Evolutionary conservation across 768 basidiomycete genomes (phyloP).

Genomic region (Boletus vinaceobasis): DNA sequence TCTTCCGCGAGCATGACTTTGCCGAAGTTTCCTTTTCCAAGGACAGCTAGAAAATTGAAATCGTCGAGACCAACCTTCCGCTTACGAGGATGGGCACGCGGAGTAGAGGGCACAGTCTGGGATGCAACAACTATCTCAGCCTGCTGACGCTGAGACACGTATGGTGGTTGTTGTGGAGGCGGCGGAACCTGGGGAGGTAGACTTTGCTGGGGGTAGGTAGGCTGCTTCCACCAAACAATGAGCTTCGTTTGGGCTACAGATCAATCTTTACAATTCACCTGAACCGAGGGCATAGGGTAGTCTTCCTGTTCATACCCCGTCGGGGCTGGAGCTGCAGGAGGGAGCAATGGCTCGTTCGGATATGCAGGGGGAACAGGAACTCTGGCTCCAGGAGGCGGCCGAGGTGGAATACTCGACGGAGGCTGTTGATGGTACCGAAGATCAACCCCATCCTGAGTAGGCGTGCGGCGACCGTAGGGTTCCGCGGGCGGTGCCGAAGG

Average conservation of each 20-base stretch:
- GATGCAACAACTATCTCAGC: conserved; percentile 17
- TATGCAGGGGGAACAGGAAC: conserved; percentile 34
- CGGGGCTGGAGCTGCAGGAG: conserved; percentile 15
- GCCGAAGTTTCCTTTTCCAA: conserved; percentile 99
- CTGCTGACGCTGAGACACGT: conserved; percentile 30
- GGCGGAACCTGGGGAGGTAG: conserved; percentile 17
- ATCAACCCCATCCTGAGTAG: conserved; percentile 37
- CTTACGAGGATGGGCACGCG: conserved; percentile 48
- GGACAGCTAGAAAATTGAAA: conserved; percentile 97
- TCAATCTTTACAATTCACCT: conserved; percentile 16
- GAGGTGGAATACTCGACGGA: conserved; percentile 31
- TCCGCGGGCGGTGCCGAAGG: conserved; percentile 19
- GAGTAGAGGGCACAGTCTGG: conserved; percentile 37
- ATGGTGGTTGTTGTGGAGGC: conserved; percentile 25
- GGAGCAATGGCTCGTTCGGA: conserved; percentile 32
- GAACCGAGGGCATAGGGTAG: conserved; percentile 17
- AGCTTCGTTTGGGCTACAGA: not conserved
- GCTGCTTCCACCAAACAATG: conserved; percentile 12
- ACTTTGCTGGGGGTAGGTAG: conserved; percentile 24
- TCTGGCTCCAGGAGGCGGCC: conserved; percentile 39
- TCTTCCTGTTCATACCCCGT: conserved; percentile 31
- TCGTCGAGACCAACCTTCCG: conserved; percentile 96
- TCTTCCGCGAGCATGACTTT: conserved; percentile 99
- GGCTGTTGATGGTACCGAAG: conserved; percentile 39
- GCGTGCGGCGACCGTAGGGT: conserved; percentile 23